Evolutionary conservation across 2,329 filamentous ascomycete genomes (phyloP), one percentile per base, ranked within the genome.

Genomic region (Beauveria sp.): DNA sequence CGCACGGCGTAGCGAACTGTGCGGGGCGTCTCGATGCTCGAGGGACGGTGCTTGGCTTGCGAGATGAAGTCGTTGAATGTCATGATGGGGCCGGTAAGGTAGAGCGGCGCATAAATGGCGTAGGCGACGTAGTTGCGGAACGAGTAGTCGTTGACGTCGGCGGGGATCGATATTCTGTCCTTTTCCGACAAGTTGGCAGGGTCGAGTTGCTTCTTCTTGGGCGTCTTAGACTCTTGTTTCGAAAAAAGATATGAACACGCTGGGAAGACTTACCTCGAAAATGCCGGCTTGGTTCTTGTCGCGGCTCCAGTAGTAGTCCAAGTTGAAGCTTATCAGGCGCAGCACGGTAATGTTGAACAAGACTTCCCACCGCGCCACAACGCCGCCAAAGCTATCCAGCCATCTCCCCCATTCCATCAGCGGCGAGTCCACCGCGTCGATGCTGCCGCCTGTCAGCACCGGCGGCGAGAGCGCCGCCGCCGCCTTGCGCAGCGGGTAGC

Each of bases 1-100:
- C 94, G 91, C 52, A 96, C 75, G 24, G 80, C 92, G 70, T 99
- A 99, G 51, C 91, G 85, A 34, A 88, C 71, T 1, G 89, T 97
- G 59, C 92, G 90, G 3, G 77, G 74, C 3, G 73, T 75, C 66
- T 87, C 89, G 68, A 94, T 87, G 61, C 84, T 92, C 12, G 87
- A 82, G 0, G 90, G 76, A 14, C 81, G 83, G 75, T 93, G 89
- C 66, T 90, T 88, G 63, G 82, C 80, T 72, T 99, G 94, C 0
- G 90, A 89, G 64, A 97, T 87, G 78, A 94, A 99, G 78, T 99
- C 96, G 75, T 99, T 99, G 79, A 97, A 99, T 14, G 92, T 97
- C 63, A 99, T 73, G 69, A 99, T 96, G 1, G 94, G 94, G 0
- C 94, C 94, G 0, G 92, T 85, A 37, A 99, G 82, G 73, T 97